Evolutionary conservation across 768 basidiomycete species (phyloP).

Genomic region (Suillus cothurnatus): DNA sequence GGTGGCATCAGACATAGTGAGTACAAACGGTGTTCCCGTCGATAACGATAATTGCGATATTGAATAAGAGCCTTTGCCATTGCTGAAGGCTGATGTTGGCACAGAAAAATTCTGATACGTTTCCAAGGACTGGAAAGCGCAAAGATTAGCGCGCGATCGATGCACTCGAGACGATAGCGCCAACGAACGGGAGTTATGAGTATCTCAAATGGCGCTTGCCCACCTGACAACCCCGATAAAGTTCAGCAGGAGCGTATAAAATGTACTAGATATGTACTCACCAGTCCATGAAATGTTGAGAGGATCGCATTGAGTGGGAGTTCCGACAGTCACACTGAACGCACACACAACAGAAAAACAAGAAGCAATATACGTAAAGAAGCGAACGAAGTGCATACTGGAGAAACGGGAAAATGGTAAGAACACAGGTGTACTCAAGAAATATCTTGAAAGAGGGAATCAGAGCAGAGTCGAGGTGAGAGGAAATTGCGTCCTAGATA

Average conservation of each 20-base stretch:
- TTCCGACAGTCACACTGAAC: slow-evolving; percentile 53
- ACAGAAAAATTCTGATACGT: slow-evolving; percentile 55
- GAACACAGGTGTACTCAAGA: neutral
- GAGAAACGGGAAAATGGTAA: slow-evolving; percentile 16
- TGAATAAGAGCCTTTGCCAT: slow-evolving; percentile 55
- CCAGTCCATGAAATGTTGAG: slow-evolving; percentile 64
- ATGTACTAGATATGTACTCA: slow-evolving; percentile 28
- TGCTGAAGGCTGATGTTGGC: slow-evolving; percentile 51
- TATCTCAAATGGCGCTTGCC: slow-evolving; percentile 52
- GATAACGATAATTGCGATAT: slow-evolving; percentile 44
- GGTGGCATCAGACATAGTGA: slow-evolving; percentile 72
- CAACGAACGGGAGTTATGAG: slow-evolving; percentile 51
- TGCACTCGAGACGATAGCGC: neutral
- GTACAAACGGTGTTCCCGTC: slow-evolving; percentile 43
- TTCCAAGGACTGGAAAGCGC: slow-evolving; percentile 46
- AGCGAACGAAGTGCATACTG: slow-evolving; percentile 28
- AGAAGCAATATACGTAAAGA: slow-evolving; percentile 22
- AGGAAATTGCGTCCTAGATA: neutral
- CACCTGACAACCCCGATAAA: slow-evolving; percentile 42
- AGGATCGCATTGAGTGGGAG: slow-evolving; percentile 61
- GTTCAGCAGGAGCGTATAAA: neutral
- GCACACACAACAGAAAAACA: slow-evolving; percentile 25
- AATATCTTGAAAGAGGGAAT: neutral
- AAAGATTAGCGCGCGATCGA: neutral
- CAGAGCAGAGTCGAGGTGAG: neutral